Conservation (phyloP, 202 grass and related monocot genomes). For the Schoenoplectus triqueter region DNA sequence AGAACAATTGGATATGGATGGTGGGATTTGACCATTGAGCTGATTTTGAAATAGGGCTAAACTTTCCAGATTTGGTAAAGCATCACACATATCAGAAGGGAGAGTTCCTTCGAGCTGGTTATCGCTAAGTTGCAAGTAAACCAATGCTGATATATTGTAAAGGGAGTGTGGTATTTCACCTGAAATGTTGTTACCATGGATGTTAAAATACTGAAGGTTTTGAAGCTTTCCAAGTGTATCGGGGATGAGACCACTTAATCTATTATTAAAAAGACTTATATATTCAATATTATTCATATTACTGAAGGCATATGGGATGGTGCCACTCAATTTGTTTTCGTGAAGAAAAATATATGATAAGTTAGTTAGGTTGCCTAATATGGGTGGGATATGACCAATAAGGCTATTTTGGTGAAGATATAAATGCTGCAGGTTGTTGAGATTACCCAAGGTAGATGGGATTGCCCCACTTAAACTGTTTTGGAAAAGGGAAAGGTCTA, state of each 20-base stretch:
- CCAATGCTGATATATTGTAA: constrained; percentile 30
- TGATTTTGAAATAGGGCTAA: constrained; percentile 29
- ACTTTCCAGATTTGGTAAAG: constrained; percentile 6
- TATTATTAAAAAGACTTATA: constrained; percentile 17
- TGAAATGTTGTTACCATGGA: constrained; percentile 25
- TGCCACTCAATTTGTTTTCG: neutral
- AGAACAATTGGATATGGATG: constrained; percentile 36
- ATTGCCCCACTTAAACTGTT: neutral
- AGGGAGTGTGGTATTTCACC: constrained; percentile 20
- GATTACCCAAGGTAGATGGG: neutral
- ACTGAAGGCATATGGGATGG: neutral
- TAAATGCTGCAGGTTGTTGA: neutral
- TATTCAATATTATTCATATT: neutral
- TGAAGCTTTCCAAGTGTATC: neutral
- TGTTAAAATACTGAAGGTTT: neutral
- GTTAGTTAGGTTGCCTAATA: constrained; percentile 8
- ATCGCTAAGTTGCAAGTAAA: rapidly evolving
- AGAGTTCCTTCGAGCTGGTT: constrained; percentile 32
- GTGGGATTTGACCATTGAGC: constrained; percentile 38
- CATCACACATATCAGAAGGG: constrained; percentile 33
- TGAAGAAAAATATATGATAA: neutral
- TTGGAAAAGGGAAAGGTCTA: neutral
- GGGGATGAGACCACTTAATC: neutral
- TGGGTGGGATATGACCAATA: constrained; percentile 29
- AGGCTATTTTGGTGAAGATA: neutral